Conservation (phyloP, 768 basidiomycete genomes). For the Panellus pusillus region DNA sequence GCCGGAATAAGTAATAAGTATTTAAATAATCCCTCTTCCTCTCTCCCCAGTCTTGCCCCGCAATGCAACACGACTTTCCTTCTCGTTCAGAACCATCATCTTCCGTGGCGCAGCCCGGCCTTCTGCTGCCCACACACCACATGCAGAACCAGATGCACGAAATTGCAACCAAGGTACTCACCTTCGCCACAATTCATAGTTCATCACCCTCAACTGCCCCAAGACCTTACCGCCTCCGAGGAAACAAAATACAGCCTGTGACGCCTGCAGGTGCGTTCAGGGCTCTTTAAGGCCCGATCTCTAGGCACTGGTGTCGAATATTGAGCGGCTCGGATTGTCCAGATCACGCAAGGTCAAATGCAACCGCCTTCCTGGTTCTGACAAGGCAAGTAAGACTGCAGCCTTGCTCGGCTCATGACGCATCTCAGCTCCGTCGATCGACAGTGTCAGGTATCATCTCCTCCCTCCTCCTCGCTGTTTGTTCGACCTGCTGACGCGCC, state of each 20-base stretch:
- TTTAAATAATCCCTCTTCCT: conserved; percentile 22
- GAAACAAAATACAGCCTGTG: conserved; percentile 92
- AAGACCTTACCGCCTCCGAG: conserved; percentile 81
- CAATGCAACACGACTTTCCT: conserved; percentile 18
- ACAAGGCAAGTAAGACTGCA: conserved; percentile 57
- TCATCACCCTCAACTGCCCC: too few species aligned
- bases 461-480: conserved; percentile 15
- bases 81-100: conserved; percentile 18
- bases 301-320: not conserved
- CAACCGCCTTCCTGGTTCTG: conserved; percentile 76
- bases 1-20: conserved; percentile 29
- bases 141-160: conserved; percentile 84
- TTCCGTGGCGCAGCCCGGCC: conserved; percentile 39
- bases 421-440: conserved; percentile 19
- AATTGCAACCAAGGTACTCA: conserved; percentile 39
- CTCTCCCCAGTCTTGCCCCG: conserved; percentile 21
- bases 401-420: conserved; percentile 11
- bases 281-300: conserved; percentile 10
- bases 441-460: conserved; percentile 63
- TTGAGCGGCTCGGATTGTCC: conserved; percentile 1
- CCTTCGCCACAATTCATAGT: too few species aligned
- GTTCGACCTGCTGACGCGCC: conserved; percentile 10
- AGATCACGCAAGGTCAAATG: conserved; percentile 91
- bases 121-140: conserved; percentile 61
- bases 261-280: conserved; percentile 74